phyloP scores from a whole-genome alignment of 768 basidiomycete genomes.

The Pulveroboletus frians region DNA sequence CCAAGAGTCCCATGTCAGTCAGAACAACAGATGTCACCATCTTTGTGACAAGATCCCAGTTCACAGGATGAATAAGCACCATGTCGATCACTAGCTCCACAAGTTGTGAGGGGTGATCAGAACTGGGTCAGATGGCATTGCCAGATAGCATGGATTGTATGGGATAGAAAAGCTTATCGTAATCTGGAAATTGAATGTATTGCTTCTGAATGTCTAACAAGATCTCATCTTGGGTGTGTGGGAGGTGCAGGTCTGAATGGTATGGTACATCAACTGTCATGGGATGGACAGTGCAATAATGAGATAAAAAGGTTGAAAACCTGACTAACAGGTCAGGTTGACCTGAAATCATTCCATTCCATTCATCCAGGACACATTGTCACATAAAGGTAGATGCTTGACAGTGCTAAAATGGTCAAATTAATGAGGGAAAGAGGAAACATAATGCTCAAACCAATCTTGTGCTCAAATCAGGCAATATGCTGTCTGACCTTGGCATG shows the following conservation, averaged over 20 bases:
- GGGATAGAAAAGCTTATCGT: slow-evolving; percentile 42
- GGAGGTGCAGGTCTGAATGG: slow-evolving; percentile 34
- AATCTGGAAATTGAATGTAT: slow-evolving; percentile 47
- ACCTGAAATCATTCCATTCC: slow-evolving; percentile 53
- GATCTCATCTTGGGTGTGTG: slow-evolving; percentile 36
- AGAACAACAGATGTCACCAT: slow-evolving; percentile 21
- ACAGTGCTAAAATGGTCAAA: slow-evolving; percentile 8
- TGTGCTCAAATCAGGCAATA: slow-evolving; percentile 21
- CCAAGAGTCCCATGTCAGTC: slow-evolving; percentile 20
- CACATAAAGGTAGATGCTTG: slow-evolving; percentile 35
- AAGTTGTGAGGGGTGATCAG: slow-evolving; percentile 24
- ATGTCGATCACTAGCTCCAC: slow-evolving; percentile 36
- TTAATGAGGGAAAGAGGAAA: not conserved
- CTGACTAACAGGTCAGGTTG: slow-evolving; percentile 43
- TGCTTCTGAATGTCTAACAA: slow-evolving; percentile 41
- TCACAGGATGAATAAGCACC: slow-evolving; percentile 46
- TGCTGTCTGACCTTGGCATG: slow-evolving; percentile 30
- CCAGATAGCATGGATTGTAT: slow-evolving; percentile 46
- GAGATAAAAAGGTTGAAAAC: slow-evolving; percentile 38
- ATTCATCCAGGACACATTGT: slow-evolving; percentile 48
- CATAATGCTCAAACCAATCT: slow-evolving; percentile 7
- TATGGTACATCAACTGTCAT: slow-evolving; percentile 50
- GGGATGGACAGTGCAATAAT: slow-evolving; percentile 34
- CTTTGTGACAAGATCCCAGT: slow-evolving; percentile 45
- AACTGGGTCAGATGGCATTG: slow-evolving; percentile 25